A percentile compares a stretch with the other conserved stretches of the same genome.
phyloP scores from a whole-genome alignment of 208 protist species.

The Acanthamoeba healyi region DNA sequence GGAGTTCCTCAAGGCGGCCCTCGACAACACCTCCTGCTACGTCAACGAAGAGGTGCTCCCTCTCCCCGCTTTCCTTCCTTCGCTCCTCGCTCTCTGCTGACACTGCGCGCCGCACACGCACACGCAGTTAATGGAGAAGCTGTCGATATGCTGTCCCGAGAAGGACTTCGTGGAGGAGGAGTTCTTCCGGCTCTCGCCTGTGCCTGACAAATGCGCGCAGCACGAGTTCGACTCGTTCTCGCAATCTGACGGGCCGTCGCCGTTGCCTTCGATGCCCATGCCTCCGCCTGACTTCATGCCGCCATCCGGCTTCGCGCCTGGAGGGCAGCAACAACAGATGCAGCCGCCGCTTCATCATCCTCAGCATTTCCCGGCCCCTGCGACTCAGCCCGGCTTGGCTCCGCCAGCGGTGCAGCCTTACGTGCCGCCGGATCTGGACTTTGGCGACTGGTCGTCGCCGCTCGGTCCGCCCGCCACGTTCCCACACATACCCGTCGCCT shows the following conservation, averaged over 20 bases:
- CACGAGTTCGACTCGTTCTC: not conserved
- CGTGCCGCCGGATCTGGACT: constrained; percentile 24
- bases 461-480: not conserved
- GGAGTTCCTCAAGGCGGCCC: constrained; percentile 19
- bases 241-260: not conserved
- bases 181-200: constrained; percentile 35
- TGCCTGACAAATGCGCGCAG: not conserved
- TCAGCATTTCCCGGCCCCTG: no score
- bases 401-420: not conserved
- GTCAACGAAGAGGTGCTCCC: constrained; percentile 52
- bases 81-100: not conserved
- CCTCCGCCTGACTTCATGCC: no score
- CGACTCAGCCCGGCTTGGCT: not conserved
- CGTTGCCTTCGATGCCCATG: not conserved
- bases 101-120: not conserved
- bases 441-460: constrained; percentile 62
- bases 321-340: not conserved
- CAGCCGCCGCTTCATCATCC: no score
- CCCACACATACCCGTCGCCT: not conserved
- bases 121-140: constrained; percentile 45
- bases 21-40: not conserved
- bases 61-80: not conserved
- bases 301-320: no score
- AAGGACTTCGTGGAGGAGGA: constrained; percentile 40
- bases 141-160: constrained; percentile 28